Evolutionary conservation across 352 stramenopile species (phyloP), one percentile per base, ranked within the genome.

Genomic region (Pythium insidiosum): DNA sequence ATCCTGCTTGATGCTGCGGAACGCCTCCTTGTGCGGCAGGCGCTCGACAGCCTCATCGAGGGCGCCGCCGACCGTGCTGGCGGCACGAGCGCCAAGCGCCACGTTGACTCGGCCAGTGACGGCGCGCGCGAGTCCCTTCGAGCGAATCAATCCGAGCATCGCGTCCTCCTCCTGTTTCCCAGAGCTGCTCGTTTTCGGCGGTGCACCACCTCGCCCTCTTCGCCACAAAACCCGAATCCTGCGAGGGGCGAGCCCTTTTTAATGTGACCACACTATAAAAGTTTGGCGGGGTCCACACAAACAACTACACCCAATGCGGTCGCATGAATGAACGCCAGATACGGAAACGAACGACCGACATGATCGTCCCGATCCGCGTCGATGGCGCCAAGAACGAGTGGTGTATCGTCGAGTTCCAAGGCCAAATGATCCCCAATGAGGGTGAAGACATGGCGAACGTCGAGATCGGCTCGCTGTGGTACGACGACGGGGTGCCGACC

Each of bases 351-450:
- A 10, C 1, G n/a, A n/a, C n/a, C n/a, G n/a, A n/a, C n/a, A 91
- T 91, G 79, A 52, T 88, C 19, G 50, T 91, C 43, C 69, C 76
- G 0, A 56, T 91, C n/a, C 53, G 60, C 13, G 73, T 86, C 29
- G 66, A 89, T 33, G 69, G 56, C 34, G 74, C 73, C 21, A 42
- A 47, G 13, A 78, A 71, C 23, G 80, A 89, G 60, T 94, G 82
- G 82, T 88, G 70, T 52, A 47, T 94, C 33, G 57, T 94, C 22
- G 82, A 94, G 63, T 72, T 94, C 23, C 82, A 94, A 44, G 82
- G 81, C 16, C 63, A 90, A 26, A 38, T 94, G 3, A 53, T 94
- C 12, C 35, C 47, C 3, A 62, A 73, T 20, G 63, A 66, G 10
- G 62, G 50, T 4, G 39, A 43, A 3, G 56, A 69, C 26, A 62